These are phyloP conservation scores for Linum lewisii DNA, from an alignment of 345 rosid genomes.

Conservation along the genomic window DNA sequence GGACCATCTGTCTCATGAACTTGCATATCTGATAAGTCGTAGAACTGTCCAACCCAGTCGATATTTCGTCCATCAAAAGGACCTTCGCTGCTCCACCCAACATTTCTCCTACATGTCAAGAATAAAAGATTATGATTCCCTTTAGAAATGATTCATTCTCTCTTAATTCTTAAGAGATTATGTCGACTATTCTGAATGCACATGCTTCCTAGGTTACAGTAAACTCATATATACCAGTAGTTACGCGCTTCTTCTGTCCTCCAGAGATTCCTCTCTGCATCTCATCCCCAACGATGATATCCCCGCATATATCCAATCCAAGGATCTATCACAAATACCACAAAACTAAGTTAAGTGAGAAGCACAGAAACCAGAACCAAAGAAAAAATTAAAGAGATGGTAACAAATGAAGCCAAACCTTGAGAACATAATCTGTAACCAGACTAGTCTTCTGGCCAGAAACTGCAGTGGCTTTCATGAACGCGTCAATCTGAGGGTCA, in stretches of 20 bases:
- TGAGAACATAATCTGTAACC: slow-evolving; percentile 38
- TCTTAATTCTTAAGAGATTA: no score
- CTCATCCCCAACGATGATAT: slow-evolving; percentile 34
- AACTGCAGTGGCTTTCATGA: slow-evolving; percentile 40
- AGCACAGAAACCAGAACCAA: neutral
- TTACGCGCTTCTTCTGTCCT: slow-evolving; percentile 46
- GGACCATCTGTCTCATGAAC: slow-evolving; percentile 41
- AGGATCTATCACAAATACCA: slow-evolving; percentile 26
- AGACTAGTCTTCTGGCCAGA: slow-evolving; percentile 35
- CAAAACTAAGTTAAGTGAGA: neutral
- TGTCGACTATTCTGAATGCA: no score
- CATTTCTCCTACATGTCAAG: slow-evolving; percentile 69
- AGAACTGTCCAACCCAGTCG: slow-evolving; percentile 86
- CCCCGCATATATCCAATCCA: slow-evolving; percentile 39
- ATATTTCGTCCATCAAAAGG: slow-evolving; percentile 86
- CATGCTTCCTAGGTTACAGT: neutral
- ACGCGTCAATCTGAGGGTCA: slow-evolving; percentile 38
- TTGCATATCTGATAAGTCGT: slow-evolving; percentile 48
- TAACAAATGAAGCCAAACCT: slow-evolving; percentile 18
- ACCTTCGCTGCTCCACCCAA: slow-evolving; percentile 87
- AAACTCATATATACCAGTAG: slow-evolving; percentile 28
- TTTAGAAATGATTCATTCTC: neutral
- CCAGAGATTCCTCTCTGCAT: slow-evolving; percentile 44
- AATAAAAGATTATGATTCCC: slow-evolving; percentile 1
- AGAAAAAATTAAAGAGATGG: no score